phyloP scores from a whole-genome alignment of 164 flowering plant genomes.

The Vitis vinifera region DNA sequence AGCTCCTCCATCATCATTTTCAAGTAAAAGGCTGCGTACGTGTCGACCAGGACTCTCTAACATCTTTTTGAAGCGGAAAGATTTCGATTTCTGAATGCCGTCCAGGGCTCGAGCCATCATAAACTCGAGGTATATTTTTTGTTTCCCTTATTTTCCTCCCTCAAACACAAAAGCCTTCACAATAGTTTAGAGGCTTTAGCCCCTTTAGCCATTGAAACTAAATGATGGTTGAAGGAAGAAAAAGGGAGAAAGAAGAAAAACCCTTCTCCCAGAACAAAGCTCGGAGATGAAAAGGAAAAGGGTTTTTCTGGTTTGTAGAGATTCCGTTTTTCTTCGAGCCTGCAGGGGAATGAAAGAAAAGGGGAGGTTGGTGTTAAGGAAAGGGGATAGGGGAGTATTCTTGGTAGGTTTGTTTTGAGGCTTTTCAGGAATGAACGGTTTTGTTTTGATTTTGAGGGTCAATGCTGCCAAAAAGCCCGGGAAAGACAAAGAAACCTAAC shows the following conservation, averaged over 20 bases:
- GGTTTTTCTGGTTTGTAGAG: neutral
- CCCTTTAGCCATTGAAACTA: too few species aligned
- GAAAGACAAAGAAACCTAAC: conserved; percentile 15
- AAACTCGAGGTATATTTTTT: conserved; percentile 2
- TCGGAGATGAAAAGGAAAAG: neutral
- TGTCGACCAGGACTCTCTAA: conserved; percentile 34
- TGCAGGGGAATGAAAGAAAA: neutral
- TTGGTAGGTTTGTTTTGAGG: conserved; percentile 17
- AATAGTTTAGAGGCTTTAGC: too few species aligned
- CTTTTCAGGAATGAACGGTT: conserved; percentile 20
- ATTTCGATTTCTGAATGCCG: conserved; percentile 29
- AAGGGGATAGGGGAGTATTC: neutral
- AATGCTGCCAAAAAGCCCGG: conserved; percentile 36
- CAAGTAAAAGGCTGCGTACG: conserved; percentile 28
- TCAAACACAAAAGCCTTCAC: neutral
- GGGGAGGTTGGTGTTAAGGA: neutral
- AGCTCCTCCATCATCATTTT: conserved; percentile 14
- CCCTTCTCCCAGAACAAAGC: conserved; percentile 1
- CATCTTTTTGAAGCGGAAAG: conserved; percentile 33
- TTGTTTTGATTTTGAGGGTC: conserved; percentile 14
- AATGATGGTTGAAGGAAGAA: neutral
- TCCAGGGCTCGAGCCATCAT: conserved; percentile 46
- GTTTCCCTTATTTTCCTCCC: neutral
- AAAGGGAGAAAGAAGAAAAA: neutral
- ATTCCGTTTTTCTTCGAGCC: neutral